phyloP scores from a whole-genome alignment of 2,329 filamentous ascomycete genomes.

The Fusarium sp. region DNA sequence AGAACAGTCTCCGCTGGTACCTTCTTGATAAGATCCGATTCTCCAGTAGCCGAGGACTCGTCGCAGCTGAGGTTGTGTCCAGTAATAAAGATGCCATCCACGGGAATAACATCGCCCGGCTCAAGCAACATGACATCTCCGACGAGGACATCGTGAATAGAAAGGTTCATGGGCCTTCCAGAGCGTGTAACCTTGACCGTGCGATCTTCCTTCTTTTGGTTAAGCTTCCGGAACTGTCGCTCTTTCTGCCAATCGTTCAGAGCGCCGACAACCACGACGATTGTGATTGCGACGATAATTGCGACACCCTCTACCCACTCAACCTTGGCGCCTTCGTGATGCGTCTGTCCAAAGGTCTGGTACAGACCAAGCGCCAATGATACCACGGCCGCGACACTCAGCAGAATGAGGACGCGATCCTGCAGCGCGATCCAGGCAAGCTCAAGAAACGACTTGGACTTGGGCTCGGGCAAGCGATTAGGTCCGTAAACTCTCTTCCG shows the following conservation, averaged over 20 bases:
- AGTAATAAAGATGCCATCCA: slow-evolving; percentile 78
- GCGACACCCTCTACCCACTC: slow-evolving; percentile 80
- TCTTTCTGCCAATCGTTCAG: slow-evolving; percentile 80
- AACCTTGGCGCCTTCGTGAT: slow-evolving; percentile 60
- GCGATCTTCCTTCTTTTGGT: slow-evolving; percentile 74
- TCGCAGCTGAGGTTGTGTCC: slow-evolving; percentile 72
- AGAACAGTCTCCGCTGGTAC: slow-evolving; percentile 72
- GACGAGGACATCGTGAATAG: slow-evolving; percentile 77
- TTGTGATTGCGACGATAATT: slow-evolving; percentile 76
- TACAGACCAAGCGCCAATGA: slow-evolving; percentile 78
- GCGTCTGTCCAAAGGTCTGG: slow-evolving; percentile 70
- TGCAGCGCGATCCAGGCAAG: slow-evolving; percentile 79
- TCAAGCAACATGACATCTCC: slow-evolving; percentile 80
- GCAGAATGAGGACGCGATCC: slow-evolving; percentile 76
- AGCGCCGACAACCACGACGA: slow-evolving; percentile 75
- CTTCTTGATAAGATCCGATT: slow-evolving; percentile 81
- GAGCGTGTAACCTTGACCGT: slow-evolving; percentile 77
- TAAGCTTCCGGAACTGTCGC: slow-evolving; percentile 75
- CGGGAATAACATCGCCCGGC: slow-evolving; percentile 79
- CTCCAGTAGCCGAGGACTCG: slow-evolving; percentile 81
- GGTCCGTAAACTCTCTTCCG: slow-evolving; percentile 37
- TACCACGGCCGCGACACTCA: slow-evolving; percentile 76
- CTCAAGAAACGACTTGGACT: slow-evolving; percentile 71
- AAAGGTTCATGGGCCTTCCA: slow-evolving; percentile 74
- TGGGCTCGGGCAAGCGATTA: slow-evolving; percentile 74